Evolutionary conservation across 176 grass and related monocot species (phyloP).

Genomic region (Juncus effusus): DNA sequence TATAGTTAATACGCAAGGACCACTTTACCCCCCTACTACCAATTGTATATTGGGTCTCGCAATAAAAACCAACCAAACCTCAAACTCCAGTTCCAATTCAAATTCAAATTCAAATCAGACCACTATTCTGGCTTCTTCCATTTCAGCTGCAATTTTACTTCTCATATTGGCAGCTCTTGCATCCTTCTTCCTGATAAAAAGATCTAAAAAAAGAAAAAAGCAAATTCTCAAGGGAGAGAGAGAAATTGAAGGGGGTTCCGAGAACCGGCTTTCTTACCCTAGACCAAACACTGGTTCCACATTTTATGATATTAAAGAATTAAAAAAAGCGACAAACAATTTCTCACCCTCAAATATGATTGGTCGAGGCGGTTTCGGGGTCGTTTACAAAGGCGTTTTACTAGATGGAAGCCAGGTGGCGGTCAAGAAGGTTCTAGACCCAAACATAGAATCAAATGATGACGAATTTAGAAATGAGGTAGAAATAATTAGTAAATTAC

Average conservation of each 20-base stretch:
- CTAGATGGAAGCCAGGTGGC: slow-evolving; percentile 58
- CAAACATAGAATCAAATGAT: slow-evolving; percentile 55
- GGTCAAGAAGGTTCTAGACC: slow-evolving; percentile 84
- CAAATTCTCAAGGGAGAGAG: slow-evolving; percentile 20
- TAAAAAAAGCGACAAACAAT: slow-evolving; percentile 56
- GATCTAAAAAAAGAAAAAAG: slow-evolving; percentile 19
- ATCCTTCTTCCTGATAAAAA: slow-evolving; percentile 40
- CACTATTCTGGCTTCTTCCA: slow-evolving; percentile 25
- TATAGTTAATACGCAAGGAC: slow-evolving; percentile 41
- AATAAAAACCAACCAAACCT: slow-evolving; percentile 16
- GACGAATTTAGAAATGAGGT: slow-evolving; percentile 91
- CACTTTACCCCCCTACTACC: slow-evolving; percentile 38
- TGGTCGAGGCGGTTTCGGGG: slow-evolving; percentile 81
- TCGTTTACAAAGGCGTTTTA: slow-evolving; percentile 74
- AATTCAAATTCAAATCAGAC: slow-evolving; percentile 28
- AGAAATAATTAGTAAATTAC: slow-evolving; percentile 84
- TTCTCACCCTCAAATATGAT: slow-evolving; percentile 63
- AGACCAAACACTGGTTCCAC: slow-evolving; percentile 87
- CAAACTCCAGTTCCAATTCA: slow-evolving; percentile 23
- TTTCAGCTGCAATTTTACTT: slow-evolving; percentile 33
- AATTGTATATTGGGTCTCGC: slow-evolving; percentile 48
- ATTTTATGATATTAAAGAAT: slow-evolving; percentile 55
- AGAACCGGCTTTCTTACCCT: slow-evolving; percentile 30
- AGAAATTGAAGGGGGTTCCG: slow-evolving; percentile 19
- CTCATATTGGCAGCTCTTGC: slow-evolving; percentile 33